Base-by-base conservation (phyloP, 2,329 filamentous ascomycete genomes). In the Emergomyces africanus region DNA sequence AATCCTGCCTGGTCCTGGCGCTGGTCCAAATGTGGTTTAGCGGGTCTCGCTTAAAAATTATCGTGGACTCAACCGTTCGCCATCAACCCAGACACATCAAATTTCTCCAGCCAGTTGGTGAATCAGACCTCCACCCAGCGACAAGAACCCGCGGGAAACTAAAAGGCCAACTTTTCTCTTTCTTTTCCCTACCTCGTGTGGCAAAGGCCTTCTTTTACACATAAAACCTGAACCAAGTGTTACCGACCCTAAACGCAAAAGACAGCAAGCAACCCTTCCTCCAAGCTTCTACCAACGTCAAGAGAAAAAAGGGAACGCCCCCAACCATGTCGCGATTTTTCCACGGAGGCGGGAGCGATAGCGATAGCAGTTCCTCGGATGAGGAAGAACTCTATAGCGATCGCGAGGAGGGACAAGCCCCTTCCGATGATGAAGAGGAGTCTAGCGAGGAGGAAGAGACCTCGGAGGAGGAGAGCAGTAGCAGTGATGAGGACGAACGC, bases 301-400 rank as follows among this genome's bases (percentile, higher is more conserved):
- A 51, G 30, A 20, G 12, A 12, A 37, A 37, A 53, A 25, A 14
- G n/a, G 20, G 5, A 46, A n/a, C 12, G 5, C 20, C 42, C 30
- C 49, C 18, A 74, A 88, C 72, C 63, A 94, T 92, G 88, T 97
- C 94, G 83, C 88, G 90, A 80, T 99, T 97, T 79, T 97, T 97
- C 83, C 88, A 90, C 77, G 88, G 88, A 75, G 88, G 87, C 79
- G 91, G 95, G 78, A 96, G 91, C 84, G 96, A 92, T 71, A 89
- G 85, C 81, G 91, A 96, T 78, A 91, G 84, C 79, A 90, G 89
- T 82, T 95, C 90, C 64, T 84, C 81, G 70, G 92, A 96, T 69
- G 92, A 97, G 81, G 91, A 97, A 79, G 87, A 91, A 77, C 86
- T 96, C 77, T 95, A 95, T 84, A 84, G 82, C 67, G 86, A 87